Evolutionary conservation across 345 rosid genomes (phyloP), one percentile per base, ranked within the genome.

Genomic region (Rhizophora mangle): DNA sequence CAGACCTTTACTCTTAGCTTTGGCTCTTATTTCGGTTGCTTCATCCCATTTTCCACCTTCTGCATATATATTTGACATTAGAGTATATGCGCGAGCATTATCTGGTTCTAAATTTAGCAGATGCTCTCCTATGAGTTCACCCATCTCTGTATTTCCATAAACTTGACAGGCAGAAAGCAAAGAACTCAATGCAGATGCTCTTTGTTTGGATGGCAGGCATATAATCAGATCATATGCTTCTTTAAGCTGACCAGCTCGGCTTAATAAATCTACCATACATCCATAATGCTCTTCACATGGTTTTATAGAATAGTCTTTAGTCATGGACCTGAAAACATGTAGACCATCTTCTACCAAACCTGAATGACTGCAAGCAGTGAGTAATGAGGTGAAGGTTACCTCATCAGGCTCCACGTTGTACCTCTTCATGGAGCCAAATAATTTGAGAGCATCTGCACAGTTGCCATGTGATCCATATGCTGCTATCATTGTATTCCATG

Each of bases 281-380:
- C 62, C 51, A 31, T 72, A 79, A 30, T 79, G 79, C 69, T 73
- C 69, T 79, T 64, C 69, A 19, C 73, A 26, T 10, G 74, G 75
- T 56, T 31, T 46, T 13, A 68, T 37, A 27, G 29, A 24, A 51
- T 72, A 75, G 27, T 80, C 80, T 65, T 73, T 69, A 22, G 60
- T 69, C 77, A 80, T 80, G 64, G 72, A 52, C 31, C 53, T 80
- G 60, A 72, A 80, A 16, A 58, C 59, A 47, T 18, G 59, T 53
- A 79, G 37, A 47, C 82, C 82, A 22, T 79, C 80, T 55, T 75
- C 74, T 46, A 79, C 74, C 71, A 79, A 55, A 16, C 82, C 80
- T 4, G 82, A 79, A 34, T 75, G 82, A 63, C 82, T 79, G 69
- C 82, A 79, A 27, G 82, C 80, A 62, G 69, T 68, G 32, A 79